Evolutionary conservation across 805 yeast species (phyloP).

Genomic region (Myxozyma kluyveri): DNA sequence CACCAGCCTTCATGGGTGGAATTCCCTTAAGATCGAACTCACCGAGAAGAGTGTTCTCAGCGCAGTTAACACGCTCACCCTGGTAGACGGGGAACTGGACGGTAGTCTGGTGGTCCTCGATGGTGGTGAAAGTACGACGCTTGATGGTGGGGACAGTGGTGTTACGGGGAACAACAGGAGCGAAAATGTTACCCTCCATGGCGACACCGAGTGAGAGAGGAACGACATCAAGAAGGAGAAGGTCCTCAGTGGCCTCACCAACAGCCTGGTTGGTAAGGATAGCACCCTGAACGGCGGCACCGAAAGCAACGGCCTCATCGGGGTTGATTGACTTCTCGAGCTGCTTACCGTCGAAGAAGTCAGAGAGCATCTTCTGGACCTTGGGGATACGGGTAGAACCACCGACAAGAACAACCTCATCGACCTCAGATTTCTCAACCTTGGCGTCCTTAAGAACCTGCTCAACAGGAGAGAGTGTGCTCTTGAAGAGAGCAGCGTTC

Average conservation of each 20-base stretch:
- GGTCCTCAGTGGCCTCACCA: conserved; percentile 89
- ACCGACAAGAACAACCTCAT: conserved; percentile 96
- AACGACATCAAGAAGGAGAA: conserved; percentile 92
- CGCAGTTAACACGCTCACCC: conserved; percentile 99
- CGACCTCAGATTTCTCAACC: conserved; percentile 76
- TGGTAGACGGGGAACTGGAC: conserved; percentile 99
- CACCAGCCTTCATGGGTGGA: conserved; percentile 99
- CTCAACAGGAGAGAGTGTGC: conserved; percentile 91
- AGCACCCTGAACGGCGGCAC: conserved; percentile 99
- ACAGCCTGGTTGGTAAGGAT: conserved; percentile 91
- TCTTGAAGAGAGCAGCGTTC: conserved; percentile 88
- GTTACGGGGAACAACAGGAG: conserved; percentile 99
- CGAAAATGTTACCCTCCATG: conserved; percentile 99
- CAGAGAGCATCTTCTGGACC: conserved; percentile 90
- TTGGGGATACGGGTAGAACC: conserved; percentile 99
- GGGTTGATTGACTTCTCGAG: conserved; percentile 97
- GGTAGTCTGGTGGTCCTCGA: conserved; percentile 97
- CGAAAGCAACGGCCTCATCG: conserved; percentile 99
- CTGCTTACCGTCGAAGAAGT: conserved; percentile 95
- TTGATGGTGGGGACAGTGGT: conserved; percentile 98
- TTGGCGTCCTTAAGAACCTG: conserved; percentile 91
- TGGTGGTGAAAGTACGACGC: conserved; percentile 98
- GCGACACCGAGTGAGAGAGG: conserved; percentile 99
- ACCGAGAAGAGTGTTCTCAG: conserved; percentile 96
- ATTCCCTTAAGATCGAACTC: conserved; percentile 97